Base-by-base conservation (phyloP, 2,329 filamentous ascomycete genomes). In the Remersonia thermophila region DNA sequence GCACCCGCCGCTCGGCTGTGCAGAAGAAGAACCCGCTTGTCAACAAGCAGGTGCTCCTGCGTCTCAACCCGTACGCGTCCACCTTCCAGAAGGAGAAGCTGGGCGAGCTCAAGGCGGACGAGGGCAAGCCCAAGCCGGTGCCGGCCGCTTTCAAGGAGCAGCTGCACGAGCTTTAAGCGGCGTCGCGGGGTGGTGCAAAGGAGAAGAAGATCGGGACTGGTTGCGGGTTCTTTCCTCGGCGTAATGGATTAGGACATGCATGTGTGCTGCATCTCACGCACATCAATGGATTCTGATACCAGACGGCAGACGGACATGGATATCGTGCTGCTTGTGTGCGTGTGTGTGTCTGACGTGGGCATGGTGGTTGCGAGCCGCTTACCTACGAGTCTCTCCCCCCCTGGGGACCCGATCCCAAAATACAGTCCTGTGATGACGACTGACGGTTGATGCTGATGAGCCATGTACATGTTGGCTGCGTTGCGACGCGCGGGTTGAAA, bases 1-100 rank as follows among this genome's bases (percentile, higher is more conserved):
- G 78, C 60, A 93, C 86, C 67, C 95, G 95, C 79, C 84, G 91
- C 60, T 69, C 73, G 52, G 69, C 74, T 58, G 85, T 94, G 52
- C 89, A 95, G 78, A 98, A 98, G 86, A 96, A 96, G 87, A 98
- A 98, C 78, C 91, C 91, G 58, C 86, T 98, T 54, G 75, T 73
- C 69, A 98, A 98, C 83, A 93, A 86, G 79, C 91, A 96, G 77
- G 82, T 98, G 52, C 77, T 95, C 67, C 83, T 98, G 61, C 83
- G 91, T 58, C 83, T 98, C 65, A 98, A 98, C 81, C 91, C 91
- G 48, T 98, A 98, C 69, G 89, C 91, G 53, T 73, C 80, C 55
- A 79, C 83, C 47, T 98, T 93, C 69, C 71, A 79, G 54, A 84
- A 93, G 75, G 76, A 85, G 58, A 81, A 85, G 68, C 64, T 91